phyloP scores from a whole-genome alignment of 805 yeast genomes.

The Nakazawaea ernobii region DNA sequence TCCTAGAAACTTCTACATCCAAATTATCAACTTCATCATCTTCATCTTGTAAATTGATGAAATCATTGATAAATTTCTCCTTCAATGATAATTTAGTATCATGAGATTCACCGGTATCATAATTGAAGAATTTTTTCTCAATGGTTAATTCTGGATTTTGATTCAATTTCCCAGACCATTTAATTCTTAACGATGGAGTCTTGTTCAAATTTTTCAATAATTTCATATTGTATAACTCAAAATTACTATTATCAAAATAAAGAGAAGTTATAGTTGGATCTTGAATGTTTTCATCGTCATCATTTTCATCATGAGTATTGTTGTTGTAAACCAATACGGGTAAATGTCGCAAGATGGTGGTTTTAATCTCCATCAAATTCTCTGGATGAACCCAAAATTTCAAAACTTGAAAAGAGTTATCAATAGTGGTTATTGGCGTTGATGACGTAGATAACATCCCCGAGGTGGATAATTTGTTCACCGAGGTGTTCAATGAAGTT shows the following conservation, averaged over 20 bases:
- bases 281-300: conserved; percentile 39
- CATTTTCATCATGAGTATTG: conserved; percentile 41
- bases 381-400: conserved; percentile 98
- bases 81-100: conserved; percentile 67
- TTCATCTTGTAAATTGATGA: conserved; percentile 31
- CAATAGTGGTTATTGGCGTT: conserved; percentile 9
- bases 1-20: conserved; percentile 32
- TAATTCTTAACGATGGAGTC: conserved; percentile 71
- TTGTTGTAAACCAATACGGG: conserved; percentile 80
- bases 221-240: conserved; percentile 83
- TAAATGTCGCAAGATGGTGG: conserved; percentile 87
- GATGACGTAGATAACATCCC: conserved; percentile 25
- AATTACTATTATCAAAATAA: conserved; percentile 79
- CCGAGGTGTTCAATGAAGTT: conserved; percentile 36
- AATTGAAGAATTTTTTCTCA: conserved; percentile 74
- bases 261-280: conserved; percentile 85
- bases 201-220: conserved; percentile 57
- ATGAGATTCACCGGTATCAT: conserved; percentile 34
- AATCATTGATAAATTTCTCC: conserved; percentile 75
- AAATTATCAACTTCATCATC: conserved; percentile 31
- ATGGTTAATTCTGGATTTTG: conserved; percentile 65
- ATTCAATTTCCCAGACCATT: conserved; percentile 83
- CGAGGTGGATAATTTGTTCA: conserved; percentile 40
- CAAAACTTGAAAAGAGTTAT: conserved; percentile 47
- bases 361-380: conserved; percentile 92